Conservation (phyloP, 495 filamentous ascomycete species). For the Penicillium soppii region DNA sequence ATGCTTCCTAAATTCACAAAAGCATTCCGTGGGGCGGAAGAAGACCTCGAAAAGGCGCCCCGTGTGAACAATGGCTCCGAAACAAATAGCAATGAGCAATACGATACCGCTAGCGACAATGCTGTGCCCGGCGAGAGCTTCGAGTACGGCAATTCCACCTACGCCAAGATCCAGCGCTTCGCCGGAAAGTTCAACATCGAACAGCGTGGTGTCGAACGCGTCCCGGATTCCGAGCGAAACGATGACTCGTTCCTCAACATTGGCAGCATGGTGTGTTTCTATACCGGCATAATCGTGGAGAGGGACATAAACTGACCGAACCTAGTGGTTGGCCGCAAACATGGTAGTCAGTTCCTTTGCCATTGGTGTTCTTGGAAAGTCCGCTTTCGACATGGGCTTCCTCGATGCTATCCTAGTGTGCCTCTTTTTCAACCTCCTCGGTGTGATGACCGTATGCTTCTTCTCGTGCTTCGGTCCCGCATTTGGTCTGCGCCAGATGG, state of each 20-base stretch:
- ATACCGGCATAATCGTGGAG: constrained; percentile 10
- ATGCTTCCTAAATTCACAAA: constrained; percentile 18
- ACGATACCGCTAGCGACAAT: constrained; percentile 48
- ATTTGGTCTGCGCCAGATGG: constrained; percentile 83
- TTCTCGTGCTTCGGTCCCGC: constrained; percentile 76
- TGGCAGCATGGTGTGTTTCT: constrained; percentile 66
- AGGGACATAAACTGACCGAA: constrained; percentile 25
- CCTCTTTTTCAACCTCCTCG: constrained; percentile 77
- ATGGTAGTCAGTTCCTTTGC: constrained; percentile 83
- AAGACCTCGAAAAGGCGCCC: constrained; percentile 43
- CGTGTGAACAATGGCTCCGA: constrained; percentile 39
- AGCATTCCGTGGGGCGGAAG: constrained; percentile 25
- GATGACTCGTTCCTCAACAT: constrained; percentile 66
- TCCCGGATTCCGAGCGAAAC: constrained; percentile 70
- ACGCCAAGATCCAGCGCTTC: constrained; percentile 67
- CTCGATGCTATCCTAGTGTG: constrained; percentile 74
- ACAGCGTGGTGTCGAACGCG: constrained; percentile 77
- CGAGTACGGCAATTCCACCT: constrained; percentile 56
- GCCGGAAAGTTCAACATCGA: constrained; percentile 72
- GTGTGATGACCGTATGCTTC: constrained; percentile 71
- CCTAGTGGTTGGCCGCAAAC: constrained; percentile 79
- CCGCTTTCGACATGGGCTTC: constrained; percentile 69
- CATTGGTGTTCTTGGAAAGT: constrained; percentile 69
- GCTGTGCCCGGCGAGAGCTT: constrained; percentile 64
- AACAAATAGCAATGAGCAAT: constrained; percentile 13